These are phyloP conservation scores for Zasmidium cellare DNA, from an alignment of 2,329 filamentous ascomycete genomes.

Conservation along the genomic window DNA sequence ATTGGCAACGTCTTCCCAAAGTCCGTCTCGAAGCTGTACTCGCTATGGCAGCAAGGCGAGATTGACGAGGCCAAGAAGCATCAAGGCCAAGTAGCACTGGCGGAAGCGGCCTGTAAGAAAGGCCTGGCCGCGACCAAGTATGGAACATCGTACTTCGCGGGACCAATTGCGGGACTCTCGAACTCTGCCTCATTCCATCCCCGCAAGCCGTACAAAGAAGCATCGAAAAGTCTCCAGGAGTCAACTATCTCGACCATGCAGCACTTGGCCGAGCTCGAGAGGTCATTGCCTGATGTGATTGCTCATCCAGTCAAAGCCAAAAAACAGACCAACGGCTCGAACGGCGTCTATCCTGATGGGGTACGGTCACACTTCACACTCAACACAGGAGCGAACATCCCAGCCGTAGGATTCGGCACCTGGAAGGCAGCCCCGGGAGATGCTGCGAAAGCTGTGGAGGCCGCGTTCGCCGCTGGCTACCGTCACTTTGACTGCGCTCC, in stretches of 20 bases:
- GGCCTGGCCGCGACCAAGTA: conserved; percentile 69
- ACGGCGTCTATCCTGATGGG: conserved; percentile 2
- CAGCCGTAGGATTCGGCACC: conserved; percentile 39
- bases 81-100: conserved; percentile 63
- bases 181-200: conserved; percentile 12
- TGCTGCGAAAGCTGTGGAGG: conserved; percentile 24
- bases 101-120: conserved; percentile 66
- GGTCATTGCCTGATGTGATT: conserved; percentile 9
- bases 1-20: conserved; percentile 58
- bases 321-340: background rate
- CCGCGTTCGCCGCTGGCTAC: conserved; percentile 21
- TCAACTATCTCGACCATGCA: conserved; percentile 28
- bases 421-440: conserved; percentile 38
- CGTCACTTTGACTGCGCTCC: conserved; percentile 34
- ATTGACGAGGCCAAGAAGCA: conserved; percentile 58
- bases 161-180: conserved; percentile 18
- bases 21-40: conserved; percentile 58
- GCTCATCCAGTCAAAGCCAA: background rate
- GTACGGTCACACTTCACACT: conserved; percentile 31
- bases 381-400: conserved; percentile 41
- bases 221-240: conserved; percentile 32
- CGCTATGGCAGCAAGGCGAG: conserved; percentile 59
- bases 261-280: conserved; percentile 15
- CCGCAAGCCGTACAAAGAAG: conserved; percentile 18
- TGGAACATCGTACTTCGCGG: conserved; percentile 51